Evolutionary conservation across 306 rosid species (phyloP).

Genomic region (Dalbergia cultrata): DNA sequence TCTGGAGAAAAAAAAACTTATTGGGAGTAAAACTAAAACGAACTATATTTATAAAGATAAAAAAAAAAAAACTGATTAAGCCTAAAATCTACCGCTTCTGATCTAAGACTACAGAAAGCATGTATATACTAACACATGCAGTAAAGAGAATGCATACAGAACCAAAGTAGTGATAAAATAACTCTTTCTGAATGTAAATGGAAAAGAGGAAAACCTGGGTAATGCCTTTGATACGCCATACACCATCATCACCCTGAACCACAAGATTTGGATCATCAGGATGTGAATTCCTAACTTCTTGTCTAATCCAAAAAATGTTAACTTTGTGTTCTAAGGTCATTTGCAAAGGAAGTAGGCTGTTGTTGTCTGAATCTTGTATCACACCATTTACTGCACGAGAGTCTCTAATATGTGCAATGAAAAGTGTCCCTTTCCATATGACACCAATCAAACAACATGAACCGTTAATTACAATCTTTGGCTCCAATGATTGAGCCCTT

Average conservation of each 20-base stretch:
- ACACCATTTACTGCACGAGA: conserved; percentile 69
- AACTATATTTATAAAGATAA: too few species aligned
- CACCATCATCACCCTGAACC: neutral
- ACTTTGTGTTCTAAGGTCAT: neutral
- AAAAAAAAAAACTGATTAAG: too few species aligned
- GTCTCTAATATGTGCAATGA: conserved; percentile 66
- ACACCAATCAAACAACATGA: conserved; percentile 68
- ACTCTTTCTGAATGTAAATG: neutral
- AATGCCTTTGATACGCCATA: neutral
- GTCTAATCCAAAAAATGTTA: neutral
- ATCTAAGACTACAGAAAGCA: neutral
- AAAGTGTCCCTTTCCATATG: conserved; percentile 65
- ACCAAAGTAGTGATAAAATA: too few species aligned
- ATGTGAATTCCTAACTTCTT: neutral
- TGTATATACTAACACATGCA: neutral
- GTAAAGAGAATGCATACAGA: too few species aligned
- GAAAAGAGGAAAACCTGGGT: neutral
- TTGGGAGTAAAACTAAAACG: too few species aligned
- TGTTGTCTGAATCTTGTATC: conserved; percentile 48
- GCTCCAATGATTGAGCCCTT: conserved; percentile 19
- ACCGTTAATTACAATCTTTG: neutral
- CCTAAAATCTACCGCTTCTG: too few species aligned
- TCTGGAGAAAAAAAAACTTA: too few species aligned
- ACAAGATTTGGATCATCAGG: neutral
- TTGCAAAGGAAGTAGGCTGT: neutral